Percentiles rank a stretch among this genome's conserved stretches.
Conservation (phyloP, 2,329 filamentous ascomycete species). For the Exophiala bonariae region DNA sequence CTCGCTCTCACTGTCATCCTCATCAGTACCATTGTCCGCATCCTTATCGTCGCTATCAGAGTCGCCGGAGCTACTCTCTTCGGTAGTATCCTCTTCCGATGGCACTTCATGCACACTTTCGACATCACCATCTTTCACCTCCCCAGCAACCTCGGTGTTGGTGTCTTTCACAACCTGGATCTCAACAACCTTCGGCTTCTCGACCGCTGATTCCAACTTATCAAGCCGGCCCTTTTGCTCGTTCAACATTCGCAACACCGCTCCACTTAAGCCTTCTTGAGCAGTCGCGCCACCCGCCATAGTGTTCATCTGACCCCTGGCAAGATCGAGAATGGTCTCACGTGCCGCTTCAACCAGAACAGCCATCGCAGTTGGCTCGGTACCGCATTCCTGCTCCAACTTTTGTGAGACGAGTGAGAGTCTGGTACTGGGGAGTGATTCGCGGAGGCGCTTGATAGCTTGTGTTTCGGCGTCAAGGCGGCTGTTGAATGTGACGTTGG, state of each 20-base stretch:
- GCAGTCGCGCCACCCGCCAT: background rate
- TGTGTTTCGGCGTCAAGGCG: constrained; percentile 14
- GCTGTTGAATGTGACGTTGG: background rate
- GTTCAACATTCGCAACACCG: constrained; percentile 13
- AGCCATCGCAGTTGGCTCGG: constrained; percentile 13
- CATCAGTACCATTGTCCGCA: background rate
- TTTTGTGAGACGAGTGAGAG: constrained; percentile 7
- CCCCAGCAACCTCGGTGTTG: too few relatives aligned
- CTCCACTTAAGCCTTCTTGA: too few relatives aligned
- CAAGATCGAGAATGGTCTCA: constrained; percentile 21
- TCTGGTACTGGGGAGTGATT: constrained; percentile 13
- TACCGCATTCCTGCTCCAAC: constrained; percentile 11
- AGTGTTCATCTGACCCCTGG: constrained; percentile 15
- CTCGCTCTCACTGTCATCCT: background rate
- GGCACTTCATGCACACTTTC: too few relatives aligned
- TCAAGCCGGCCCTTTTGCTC: constrained; percentile 13
- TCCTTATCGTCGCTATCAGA: too few relatives aligned
- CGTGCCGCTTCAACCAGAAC: constrained; percentile 13
- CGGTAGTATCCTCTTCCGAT: too few relatives aligned
- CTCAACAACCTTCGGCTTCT: background rate
- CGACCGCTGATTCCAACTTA: constrained; percentile 1
- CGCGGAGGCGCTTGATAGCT: constrained; percentile 17
- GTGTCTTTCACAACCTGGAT: too few relatives aligned
- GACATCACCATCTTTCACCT: too few relatives aligned
- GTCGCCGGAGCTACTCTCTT: too few relatives aligned